Evolutionary conservation across 768 basidiomycete genomes (phyloP), one percentile per base, ranked within the genome.

Genomic region (Psilocybe subaeruginosa): DNA sequence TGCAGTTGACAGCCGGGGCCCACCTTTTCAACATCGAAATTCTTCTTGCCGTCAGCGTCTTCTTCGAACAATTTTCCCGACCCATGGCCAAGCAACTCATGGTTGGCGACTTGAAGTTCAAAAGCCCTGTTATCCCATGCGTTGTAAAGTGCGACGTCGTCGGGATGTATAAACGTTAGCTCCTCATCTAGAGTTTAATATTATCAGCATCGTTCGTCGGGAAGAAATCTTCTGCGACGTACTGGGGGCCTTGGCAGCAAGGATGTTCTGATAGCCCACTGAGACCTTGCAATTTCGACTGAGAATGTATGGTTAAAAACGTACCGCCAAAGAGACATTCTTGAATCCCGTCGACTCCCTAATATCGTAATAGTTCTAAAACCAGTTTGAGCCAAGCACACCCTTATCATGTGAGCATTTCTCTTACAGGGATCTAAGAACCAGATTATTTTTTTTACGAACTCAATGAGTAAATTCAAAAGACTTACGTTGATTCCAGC

Each of bases 61-160:
- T 95, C 92, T 67, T 89, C 85, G 70, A 95, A 91, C 0, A 93
- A 76, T 69, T 94, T 93, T 16, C 93, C 93, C 2, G 88, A 88
- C 9, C 92, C 93, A 64, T 95, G 92, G 0, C 93, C 93, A 12
- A 95, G 83, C 0, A 95, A 77, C 66, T 95, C 94, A 71, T 95
- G 94, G 69, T 92, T 94, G 9, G 94, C 94, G 17, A 96, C 93
- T 67, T 95, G 94, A 0, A 96, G 78, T 66, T 95, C 93, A 67
- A 95, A 95, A 0, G 92, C 85, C 16, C 84, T 81, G 37, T 79
- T 83, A 62, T 93, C 90, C 92, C 91, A 95, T 37, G 81, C 77
- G 66, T 90, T 87, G 75, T 91, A 94, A 12, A 92, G 75, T 7
- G 80, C 83, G 23, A 85, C 79, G 68, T 95, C 94, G 60, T 89